Evolutionary conservation across 306 rosid genomes (phyloP), one percentile per base, ranked within the genome.

Genomic region (Corylus americana): DNA sequence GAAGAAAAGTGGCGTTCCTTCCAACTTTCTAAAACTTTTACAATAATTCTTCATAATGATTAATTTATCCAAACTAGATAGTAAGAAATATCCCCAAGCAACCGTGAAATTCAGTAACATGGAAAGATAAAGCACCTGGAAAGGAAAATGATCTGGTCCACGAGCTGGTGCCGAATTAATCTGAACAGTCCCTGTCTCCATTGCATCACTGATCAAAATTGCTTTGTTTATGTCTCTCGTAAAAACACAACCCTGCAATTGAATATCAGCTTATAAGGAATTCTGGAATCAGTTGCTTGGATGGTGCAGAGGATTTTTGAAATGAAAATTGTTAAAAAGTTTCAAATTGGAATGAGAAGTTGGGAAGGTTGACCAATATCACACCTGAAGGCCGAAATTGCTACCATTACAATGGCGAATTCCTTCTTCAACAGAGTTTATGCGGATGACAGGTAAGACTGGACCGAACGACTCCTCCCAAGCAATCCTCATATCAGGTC

Each of bases 391-490:
- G 74, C 99, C 99, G 16, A 96, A 93, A 86, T 96, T 96, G 90
- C 98, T 93, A 45, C 97, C 99, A 86, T 96, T 96, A 85, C 99
- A 96, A 76, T 96, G 99, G 83, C 93, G 98, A 85, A 96, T 93
- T 45, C 99, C 99, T 88, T 96, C 99, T 86, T 96, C 99, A 57
- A 87, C 80, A 29, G 98, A 85, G 72, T 69, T 91, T 78, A 96
- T 96, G 79, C 98, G 85, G 76, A 93, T 88, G 17, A 96, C 96
- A 0, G 99, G 99, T 73, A 96, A 75, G 53, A 96, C 93, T 0
- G 98, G 99, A 51, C 99, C 99, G 70, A 96, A 96, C 45, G 99
- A 98, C 73, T 96, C 99, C 63, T 96, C 99, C 99, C 99, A 93
- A 12, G 99, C 97, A 63, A 96, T 96, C 85, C 99, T 91, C 99